phyloP scores from a whole-genome alignment of 257 asterid genomes.

The Cruciata laevipes region DNA sequence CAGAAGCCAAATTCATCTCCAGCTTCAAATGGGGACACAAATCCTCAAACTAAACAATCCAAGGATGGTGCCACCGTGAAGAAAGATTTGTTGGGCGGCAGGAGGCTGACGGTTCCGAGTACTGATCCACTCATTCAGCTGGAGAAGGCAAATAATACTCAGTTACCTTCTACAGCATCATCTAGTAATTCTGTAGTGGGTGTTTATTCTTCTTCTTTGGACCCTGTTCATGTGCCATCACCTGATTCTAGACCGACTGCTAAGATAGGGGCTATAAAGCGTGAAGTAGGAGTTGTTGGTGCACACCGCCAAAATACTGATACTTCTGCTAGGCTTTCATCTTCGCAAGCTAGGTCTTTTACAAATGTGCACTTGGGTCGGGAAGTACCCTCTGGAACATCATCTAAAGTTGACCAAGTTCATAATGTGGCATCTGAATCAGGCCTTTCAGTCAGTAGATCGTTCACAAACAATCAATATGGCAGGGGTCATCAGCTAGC shows the following conservation, averaged over 20 bases:
- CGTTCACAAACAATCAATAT: slow-evolving; percentile 50
- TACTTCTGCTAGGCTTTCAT: slow-evolving; percentile 33
- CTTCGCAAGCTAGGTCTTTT: slow-evolving; percentile 44
- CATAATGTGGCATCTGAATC: slow-evolving; percentile 45
- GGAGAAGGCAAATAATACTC: slow-evolving; percentile 41
- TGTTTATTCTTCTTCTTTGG: slow-evolving; percentile 87
- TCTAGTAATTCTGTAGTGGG: slow-evolving; percentile 64
- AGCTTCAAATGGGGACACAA: slow-evolving; percentile 34
- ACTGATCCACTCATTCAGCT: slow-evolving; percentile 35
- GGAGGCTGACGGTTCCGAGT: slow-evolving; percentile 28
- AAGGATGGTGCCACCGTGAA: slow-evolving; percentile 42
- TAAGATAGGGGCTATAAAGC: slow-evolving; percentile 80
- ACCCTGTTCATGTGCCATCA: slow-evolving; percentile 99
- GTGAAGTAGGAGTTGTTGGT: slow-evolving; percentile 95
- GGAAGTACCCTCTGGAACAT: slow-evolving; percentile 37
- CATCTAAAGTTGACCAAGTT: slow-evolving; percentile 41
- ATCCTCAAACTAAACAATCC: slow-evolving; percentile 40
- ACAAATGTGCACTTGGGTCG: slow-evolving; percentile 37
- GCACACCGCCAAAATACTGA: slow-evolving; percentile 70
- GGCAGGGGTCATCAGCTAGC: slow-evolving; percentile 51
- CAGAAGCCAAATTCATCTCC: slow-evolving; percentile 45
- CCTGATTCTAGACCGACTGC: slow-evolving; percentile 75
- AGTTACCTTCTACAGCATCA: slow-evolving; percentile 42
- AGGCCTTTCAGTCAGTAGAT: slow-evolving; percentile 33
- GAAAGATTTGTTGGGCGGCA: slow-evolving; percentile 52